phyloP scores from a whole-genome alignment of 495 filamentous ascomycete species.

The Xylaria castorea region DNA sequence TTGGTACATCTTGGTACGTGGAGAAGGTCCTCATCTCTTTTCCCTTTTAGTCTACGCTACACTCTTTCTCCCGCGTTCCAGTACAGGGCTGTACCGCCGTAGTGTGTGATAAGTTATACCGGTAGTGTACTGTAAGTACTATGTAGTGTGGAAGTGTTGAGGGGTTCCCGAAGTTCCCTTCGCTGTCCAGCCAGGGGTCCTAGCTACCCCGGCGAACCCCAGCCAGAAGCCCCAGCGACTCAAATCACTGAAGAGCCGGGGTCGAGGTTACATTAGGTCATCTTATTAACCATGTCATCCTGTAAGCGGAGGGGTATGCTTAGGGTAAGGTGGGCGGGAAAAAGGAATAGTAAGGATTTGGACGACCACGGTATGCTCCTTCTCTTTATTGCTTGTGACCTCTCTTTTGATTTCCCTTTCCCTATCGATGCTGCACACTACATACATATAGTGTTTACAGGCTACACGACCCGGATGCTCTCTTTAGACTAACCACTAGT shows the following conservation, averaged over 20 bases:
- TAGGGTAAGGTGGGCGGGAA: constrained; percentile 17
- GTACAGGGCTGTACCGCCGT: background rate
- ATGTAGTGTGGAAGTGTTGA: background rate
- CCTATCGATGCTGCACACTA: background rate
- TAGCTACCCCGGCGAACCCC: constrained; percentile 26
- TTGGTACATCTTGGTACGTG: constrained; percentile 2
- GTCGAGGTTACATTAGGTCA: constrained; percentile 27
- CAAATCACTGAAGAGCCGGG: constrained; percentile 24
- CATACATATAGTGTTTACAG: background rate
- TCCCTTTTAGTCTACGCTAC: background rate
- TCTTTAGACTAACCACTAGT: background rate
- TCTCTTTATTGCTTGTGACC: background rate
- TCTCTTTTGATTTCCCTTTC: background rate
- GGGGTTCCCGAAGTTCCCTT: constrained; percentile 12
- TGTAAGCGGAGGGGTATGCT: constrained; percentile 14
- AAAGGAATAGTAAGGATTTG: background rate
- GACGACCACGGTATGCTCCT: background rate
- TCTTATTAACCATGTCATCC: constrained; percentile 21
- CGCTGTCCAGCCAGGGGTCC: constrained; percentile 1
- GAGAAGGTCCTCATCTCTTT: background rate
- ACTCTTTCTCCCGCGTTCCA: background rate
- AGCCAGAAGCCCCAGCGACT: constrained; percentile 27
- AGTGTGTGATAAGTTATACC: background rate
- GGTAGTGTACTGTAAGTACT: background rate
- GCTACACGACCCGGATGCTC: background rate